Conservation (phyloP, 257 asterid genomes). For the Ligustrum vulgare region DNA sequence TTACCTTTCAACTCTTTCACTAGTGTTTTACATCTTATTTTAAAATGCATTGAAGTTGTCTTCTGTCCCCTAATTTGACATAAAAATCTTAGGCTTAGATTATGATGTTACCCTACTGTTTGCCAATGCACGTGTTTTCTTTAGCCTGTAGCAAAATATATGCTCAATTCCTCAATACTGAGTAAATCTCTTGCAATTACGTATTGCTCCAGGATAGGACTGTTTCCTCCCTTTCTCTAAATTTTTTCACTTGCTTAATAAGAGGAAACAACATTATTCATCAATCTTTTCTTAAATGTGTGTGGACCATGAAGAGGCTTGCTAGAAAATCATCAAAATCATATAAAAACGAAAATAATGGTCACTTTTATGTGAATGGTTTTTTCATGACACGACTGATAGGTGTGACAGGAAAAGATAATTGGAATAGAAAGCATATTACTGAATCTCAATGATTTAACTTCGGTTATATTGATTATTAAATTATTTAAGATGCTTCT, state of each 20-base stretch:
- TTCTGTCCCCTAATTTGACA: neutral
- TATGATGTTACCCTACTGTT: neutral
- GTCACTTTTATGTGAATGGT: neutral
- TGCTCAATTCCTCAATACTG: neutral
- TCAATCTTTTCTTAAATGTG: neutral
- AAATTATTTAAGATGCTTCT: neutral
- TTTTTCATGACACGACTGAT: neutral
- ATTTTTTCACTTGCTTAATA: neutral
- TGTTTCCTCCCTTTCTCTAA: neutral
- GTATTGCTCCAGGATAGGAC: neutral
- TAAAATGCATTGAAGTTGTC: neutral
- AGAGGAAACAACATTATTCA: neutral
- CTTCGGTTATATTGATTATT: too few relatives aligned
- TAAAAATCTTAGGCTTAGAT: neutral
- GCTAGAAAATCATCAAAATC: neutral
- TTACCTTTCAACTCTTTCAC: slow-evolving; percentile 4
- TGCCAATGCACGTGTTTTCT: neutral
- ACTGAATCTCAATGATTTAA: neutral
- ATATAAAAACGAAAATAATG: neutral
- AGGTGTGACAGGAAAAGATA: neutral
- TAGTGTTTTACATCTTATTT: slow-evolving; percentile 3
- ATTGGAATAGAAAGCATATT: too few relatives aligned
- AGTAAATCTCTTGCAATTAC: too few relatives aligned
- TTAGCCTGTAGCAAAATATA: neutral
- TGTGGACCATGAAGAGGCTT: neutral